Base-by-base conservation (phyloP, 345 rosid genomes). In the Camelina neglecta region DNA sequence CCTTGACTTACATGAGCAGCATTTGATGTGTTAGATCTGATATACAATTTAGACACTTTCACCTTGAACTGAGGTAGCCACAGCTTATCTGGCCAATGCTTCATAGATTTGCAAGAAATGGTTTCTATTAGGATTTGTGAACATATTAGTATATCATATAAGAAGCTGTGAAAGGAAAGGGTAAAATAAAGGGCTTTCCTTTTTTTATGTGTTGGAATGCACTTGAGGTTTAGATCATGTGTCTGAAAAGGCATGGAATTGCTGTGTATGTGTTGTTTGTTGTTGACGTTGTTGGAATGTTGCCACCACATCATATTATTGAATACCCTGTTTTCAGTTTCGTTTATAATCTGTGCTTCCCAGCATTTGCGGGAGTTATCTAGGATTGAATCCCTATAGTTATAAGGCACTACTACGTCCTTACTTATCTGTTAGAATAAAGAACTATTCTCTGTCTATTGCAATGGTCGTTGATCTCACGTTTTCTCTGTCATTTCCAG, bases 401-500 rank as follows among this genome's bases (percentile, higher is more conserved):
- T 7, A 41, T 13, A 67, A 49, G 21, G 53, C 42, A 11, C 31
- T 29, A 11, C 31, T 29, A 29, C 31, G 1, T 29, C 4, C 31
- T 9, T 15, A 49, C 6, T 23, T 5, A 47, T 35, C 23, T 23
- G 31, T 3, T 57, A 36, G 72, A 31, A 45, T 3, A 7, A 15
- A 8, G n/a, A 55, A 35, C 11, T 5, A 0, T 63, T 53, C 15
- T 6, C 3, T 38, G 39, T 20, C 61, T 38, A n/a, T 42, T 18
- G 12, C 23, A 62, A 11, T 56, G 20, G 18, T 33, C 0, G 29
- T 29, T 51, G 51, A 38, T 67, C 74, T 78, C 29, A 66, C 11
- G 0, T 39, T 71, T 31, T n/a, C 67, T 58, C 16, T 66, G 9
- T 65, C n/a, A 72, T 13, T n/a, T 60, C 58, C 88, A 92, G 97